These are phyloP conservation scores for Marchantia polymorpha DNA, from an alignment of 225 moss, liverwort and hornwort species.

Conservation along the genomic window DNA sequence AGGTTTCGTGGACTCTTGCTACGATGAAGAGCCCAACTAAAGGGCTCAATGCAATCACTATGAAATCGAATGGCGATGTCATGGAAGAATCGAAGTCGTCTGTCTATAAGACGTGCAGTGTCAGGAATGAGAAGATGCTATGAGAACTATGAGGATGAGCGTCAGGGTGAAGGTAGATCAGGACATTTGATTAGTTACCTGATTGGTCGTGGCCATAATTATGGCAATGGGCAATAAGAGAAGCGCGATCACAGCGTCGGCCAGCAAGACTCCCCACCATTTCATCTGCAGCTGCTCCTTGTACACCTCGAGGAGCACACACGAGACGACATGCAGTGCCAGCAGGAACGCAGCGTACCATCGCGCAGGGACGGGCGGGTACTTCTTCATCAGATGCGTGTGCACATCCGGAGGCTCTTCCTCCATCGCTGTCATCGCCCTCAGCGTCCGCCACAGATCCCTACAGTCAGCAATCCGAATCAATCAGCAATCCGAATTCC, in stretches of 20 bases:
- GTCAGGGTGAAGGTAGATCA: too few relatives aligned
- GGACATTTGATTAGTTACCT: not conserved
- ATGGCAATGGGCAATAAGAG: conserved; percentile 27
- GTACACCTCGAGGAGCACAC: conserved; percentile 13
- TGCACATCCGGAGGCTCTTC: conserved; percentile 30
- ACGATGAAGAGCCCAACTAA: too few relatives aligned
- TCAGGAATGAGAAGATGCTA: too few relatives aligned
- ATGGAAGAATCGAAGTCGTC: too few relatives aligned
- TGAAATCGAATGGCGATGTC: too few relatives aligned
- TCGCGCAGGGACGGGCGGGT: conserved; percentile 26
- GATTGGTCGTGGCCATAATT: conserved; percentile 34
- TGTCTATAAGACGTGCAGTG: too few relatives aligned
- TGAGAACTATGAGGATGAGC: too few relatives aligned
- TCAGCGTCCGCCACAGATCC: conserved; percentile 12
- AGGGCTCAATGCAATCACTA: too few relatives aligned
- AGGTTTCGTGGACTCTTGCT: too few relatives aligned
- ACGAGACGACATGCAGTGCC: not conserved
- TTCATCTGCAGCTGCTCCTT: conserved; percentile 22
- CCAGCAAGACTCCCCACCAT: conserved; percentile 25
- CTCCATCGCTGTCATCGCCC: not conserved
- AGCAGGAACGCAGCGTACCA: conserved; percentile 26
- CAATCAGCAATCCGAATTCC: too few relatives aligned
- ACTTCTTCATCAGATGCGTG: conserved; percentile 37
- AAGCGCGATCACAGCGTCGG: not conserved
- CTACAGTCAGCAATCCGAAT: not conserved